Evolutionary conservation across 306 rosid genomes (phyloP).

Genomic region (Dryas alaskensis): DNA sequence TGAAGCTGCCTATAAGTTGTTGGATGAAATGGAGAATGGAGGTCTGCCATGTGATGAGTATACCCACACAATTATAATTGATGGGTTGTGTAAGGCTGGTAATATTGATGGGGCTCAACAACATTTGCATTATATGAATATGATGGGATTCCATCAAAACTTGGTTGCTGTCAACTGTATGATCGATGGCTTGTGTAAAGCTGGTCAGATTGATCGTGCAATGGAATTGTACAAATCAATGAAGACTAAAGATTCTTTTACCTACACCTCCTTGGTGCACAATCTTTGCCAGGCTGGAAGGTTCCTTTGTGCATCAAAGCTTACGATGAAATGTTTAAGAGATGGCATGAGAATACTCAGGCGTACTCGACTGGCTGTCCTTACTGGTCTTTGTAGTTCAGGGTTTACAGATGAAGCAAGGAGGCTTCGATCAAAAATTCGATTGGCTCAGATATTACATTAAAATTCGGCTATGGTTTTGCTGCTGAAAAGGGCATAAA

Average conservation of each 20-base stretch:
- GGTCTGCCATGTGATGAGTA: constrained; percentile 64
- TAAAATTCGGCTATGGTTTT: constrained; percentile 26
- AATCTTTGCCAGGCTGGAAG: constrained; percentile 73
- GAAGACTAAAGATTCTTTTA: constrained; percentile 65
- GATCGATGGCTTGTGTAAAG: constrained; percentile 75
- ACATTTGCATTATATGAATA: constrained; percentile 54
- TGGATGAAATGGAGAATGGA: constrained; percentile 55
- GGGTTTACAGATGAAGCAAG: constrained; percentile 63
- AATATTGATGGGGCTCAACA: constrained; percentile 45
- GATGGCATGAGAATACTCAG: constrained; percentile 46
- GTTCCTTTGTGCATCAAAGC: constrained; percentile 58
- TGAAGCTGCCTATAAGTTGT: constrained; percentile 54
- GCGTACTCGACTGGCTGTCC: constrained; percentile 60
- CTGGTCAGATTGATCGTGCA: constrained; percentile 67
- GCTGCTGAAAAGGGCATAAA: background rate
- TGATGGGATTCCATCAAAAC: constrained; percentile 51
- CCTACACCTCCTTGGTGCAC: constrained; percentile 63
- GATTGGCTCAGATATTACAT: constrained; percentile 31
- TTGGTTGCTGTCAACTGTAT: constrained; percentile 67
- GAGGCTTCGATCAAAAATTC: constrained; percentile 47
- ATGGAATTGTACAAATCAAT: constrained; percentile 57
- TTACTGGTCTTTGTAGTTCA: constrained; percentile 47
- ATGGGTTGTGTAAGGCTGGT: constrained; percentile 69
- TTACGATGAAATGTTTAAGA: constrained; percentile 51
- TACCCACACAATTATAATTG: constrained; percentile 61